Base-by-base conservation (phyloP, 164 flowering plant genomes). In the Vitis labrusca region DNA sequence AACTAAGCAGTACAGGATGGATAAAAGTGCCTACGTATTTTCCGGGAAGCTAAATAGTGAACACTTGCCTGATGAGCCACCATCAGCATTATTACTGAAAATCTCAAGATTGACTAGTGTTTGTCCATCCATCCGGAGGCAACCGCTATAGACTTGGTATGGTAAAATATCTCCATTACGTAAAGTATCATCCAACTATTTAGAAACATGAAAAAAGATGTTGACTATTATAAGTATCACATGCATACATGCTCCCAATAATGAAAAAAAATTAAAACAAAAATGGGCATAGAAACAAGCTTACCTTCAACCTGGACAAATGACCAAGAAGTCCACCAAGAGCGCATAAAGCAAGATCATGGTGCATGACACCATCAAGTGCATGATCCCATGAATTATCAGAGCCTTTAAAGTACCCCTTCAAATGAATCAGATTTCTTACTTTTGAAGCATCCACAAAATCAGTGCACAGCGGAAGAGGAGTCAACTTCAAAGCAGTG, bases 41-140 rank as follows among this genome's bases (percentile, higher is more conserved):
- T 37, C 44, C 44, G 0, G 44, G 16, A 9, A 27, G 48, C 55
- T 52, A 61, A 54, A 37, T 29, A 13, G 52, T 48, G 44, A 65
- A 17, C 14, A 79, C 89, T 82, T 76, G 76, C 99, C 99, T 87
- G 89, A 77, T 68, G 72, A 53, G 68, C 97, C 87, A 70, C 99
- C 97, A 84, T 96, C 94, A 73, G 84, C 92, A 86, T 73, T 91
- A 72, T 93, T 96, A 72, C 73, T 74, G 70, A 91, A 93, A 58
- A 96, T 83, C 83, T 96, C 99, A 72, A 93, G 95, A 84, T 96
- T 96, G 15, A 87, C 82, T 44, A 91, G 81, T 37, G 99, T 90
- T 77, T 93, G 98, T 14, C 99, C 97, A 76, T 96, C 99, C 88
- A 96, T 90, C 80, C 91, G 85, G 61, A 96, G 89, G 78, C 85